A percentile compares a stretch with the other conserved stretches of the same genome.
Conservation (phyloP, 2,329 filamentous ascomycete species). For the Thielaviopsis euricoi region DNA sequence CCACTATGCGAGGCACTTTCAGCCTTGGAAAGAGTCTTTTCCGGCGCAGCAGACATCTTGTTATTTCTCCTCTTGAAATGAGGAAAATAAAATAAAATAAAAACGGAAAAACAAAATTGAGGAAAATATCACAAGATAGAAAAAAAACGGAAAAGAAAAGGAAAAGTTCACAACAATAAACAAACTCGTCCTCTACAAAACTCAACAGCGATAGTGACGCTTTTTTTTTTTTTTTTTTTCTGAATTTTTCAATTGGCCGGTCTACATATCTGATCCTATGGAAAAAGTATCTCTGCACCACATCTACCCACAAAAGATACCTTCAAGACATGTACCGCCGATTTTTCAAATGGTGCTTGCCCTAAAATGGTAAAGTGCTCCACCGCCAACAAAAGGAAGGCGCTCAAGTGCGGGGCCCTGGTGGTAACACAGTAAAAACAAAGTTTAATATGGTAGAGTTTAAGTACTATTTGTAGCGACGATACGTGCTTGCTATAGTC, state of each 20-base stretch:
- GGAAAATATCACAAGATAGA: neutral
- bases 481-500: too few relatives aligned
- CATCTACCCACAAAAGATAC: neutral
- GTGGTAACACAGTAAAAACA: neutral
- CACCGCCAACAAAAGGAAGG: neutral
- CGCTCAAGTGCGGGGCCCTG: neutral
- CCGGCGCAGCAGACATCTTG: conserved; percentile 3
- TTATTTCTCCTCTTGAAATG: neutral
- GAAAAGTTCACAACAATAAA: neutral
- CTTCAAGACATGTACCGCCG: neutral
- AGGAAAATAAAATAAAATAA: too few relatives aligned
- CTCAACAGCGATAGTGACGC: neutral
- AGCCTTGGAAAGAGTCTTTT: conserved; percentile 2
- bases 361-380: neutral
- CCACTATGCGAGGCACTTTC: conserved; percentile 6
- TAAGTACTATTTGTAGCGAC: conserved; percentile 14
- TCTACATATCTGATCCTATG: neutral
- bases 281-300: neutral
- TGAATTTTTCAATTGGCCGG: neutral
- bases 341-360: neutral
- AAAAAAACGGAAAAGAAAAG: neutral
- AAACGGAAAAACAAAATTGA: neutral
- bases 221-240: neutral
- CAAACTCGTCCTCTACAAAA: neutral
- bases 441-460: neutral